Conservation (phyloP, 345 rosid species). For the Eutrema yunnanense region DNA sequence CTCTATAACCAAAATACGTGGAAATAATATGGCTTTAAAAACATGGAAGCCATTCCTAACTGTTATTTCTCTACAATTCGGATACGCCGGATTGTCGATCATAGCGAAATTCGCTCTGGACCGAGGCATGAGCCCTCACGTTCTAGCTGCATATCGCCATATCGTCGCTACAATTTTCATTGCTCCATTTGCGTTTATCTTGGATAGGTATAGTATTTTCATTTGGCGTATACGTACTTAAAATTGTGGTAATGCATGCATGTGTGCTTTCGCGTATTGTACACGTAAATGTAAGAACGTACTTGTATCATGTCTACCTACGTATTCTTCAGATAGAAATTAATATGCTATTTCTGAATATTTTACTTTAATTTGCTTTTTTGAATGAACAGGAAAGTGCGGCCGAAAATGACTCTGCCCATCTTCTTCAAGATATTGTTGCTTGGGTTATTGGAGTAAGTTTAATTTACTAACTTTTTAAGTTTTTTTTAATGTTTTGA, state of each 20-base stretch:
- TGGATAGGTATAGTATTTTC: conserved; percentile 47
- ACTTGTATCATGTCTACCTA: background rate
- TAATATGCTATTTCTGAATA: background rate
- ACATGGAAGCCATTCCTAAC: conserved; percentile 50
- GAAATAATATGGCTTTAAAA: conserved; percentile 14
- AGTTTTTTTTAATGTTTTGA: background rate
- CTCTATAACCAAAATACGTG: background rate
- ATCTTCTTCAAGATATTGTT: conserved; percentile 55
- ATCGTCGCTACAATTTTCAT: conserved; percentile 50
- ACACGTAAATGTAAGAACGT: background rate
- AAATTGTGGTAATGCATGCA: conserved; percentile 15
- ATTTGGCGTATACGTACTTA: background rate
- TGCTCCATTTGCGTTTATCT: conserved; percentile 68
- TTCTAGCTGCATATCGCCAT: conserved; percentile 68
- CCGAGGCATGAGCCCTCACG: conserved; percentile 64
- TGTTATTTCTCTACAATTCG: conserved; percentile 56
- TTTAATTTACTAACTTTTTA: background rate
- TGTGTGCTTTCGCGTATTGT: background rate
- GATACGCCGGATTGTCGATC: conserved; percentile 49
- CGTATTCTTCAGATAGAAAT: background rate
- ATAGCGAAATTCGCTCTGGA: conserved; percentile 46
- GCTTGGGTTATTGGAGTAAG: conserved; percentile 76
- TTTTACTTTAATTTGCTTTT: background rate
- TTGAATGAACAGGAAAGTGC: conserved; percentile 47
- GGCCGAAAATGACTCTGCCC: conserved; percentile 75